Evolutionary conservation across 2,329 filamentous ascomycete genomes (phyloP).

Genomic region (Capronia epimyces): DNA sequence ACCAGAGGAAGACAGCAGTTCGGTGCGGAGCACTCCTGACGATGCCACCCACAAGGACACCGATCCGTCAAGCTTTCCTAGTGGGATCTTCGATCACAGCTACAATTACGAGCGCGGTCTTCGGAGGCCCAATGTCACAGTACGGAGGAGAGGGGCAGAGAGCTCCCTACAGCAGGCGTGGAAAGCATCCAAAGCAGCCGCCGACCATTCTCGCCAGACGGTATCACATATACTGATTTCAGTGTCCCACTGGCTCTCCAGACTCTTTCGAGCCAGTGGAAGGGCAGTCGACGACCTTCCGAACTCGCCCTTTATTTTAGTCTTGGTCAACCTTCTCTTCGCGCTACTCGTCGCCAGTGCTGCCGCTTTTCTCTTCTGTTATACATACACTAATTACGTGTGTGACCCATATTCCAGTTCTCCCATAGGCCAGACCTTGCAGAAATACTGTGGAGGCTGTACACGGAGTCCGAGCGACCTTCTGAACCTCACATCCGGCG

Average conservation of each 20-base stretch:
- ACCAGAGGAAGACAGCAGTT: conserved; percentile 21
- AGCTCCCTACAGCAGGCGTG: conserved; percentile 5
- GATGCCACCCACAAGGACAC: conserved; percentile 20
- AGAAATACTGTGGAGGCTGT: conserved; percentile 25
- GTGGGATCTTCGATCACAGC: conserved; percentile 28
- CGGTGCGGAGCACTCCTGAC: conserved; percentile 8
- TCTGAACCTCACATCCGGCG: conserved; percentile 19
- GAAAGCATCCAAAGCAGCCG: conserved; percentile 3
- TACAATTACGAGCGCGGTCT: conserved; percentile 29
- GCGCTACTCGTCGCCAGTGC: conserved; percentile 8
- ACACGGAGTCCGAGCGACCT: not conserved
- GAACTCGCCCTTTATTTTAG: conserved; percentile 16
- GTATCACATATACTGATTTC: conserved; percentile 1
- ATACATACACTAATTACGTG: conserved; percentile 17
- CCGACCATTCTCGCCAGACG: not conserved
- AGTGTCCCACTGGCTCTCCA: conserved; percentile 12
- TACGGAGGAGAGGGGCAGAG: conserved; percentile 9
- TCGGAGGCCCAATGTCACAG: conserved; percentile 20
- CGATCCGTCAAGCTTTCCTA: conserved; percentile 28
- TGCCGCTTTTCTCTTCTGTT: conserved; percentile 19
- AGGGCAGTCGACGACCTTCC: conserved; percentile 20
- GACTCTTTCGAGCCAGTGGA: conserved; percentile 8
- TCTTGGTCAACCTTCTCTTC: conserved; percentile 16
- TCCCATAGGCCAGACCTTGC: conserved; percentile 15
- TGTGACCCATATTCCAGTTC: conserved; percentile 24